Evolutionary conservation across 1,284 basidiomycete species (phyloP).

Genomic region (Moesziomyces sp.): DNA sequence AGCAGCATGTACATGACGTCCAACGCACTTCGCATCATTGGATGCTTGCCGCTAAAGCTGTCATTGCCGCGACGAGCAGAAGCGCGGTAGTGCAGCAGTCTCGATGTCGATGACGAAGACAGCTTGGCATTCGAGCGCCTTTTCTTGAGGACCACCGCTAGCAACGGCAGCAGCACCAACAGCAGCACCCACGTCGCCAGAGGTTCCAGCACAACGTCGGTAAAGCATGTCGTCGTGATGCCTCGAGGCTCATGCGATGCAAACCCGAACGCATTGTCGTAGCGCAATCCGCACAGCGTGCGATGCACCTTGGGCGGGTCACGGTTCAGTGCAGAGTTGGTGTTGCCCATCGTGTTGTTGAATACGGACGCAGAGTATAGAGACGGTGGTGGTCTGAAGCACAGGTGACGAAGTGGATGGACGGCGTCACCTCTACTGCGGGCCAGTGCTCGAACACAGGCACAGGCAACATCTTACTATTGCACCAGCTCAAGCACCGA

Average conservation of each 20-base stretch:
- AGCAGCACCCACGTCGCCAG: constrained; percentile 50
- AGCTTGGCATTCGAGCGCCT: constrained; percentile 3
- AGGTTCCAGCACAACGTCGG: constrained; percentile 53
- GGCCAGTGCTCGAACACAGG: neutral
- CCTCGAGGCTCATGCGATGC: constrained; percentile 18
- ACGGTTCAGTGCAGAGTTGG: constrained; percentile 13
- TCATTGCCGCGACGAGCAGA: constrained; percentile 8
- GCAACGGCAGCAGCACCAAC: constrained; percentile 28
- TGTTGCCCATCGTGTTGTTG: constrained; percentile 9
- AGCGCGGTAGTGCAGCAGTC: constrained; percentile 28
- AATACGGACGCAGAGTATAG: no score
- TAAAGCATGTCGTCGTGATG: constrained; percentile 51
- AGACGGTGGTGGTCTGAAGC: neutral
- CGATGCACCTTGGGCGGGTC: constrained; percentile 39
- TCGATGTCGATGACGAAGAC: constrained; percentile 10
- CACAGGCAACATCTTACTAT: neutral
- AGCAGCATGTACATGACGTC: constrained; percentile 46
- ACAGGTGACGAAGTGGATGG: constrained; percentile 1
- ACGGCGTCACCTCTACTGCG: neutral
- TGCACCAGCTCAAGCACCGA: no score
- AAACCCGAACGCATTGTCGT: constrained; percentile 36
- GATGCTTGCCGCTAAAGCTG: constrained; percentile 16
- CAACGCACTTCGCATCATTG: constrained; percentile 12
- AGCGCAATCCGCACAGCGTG: constrained; percentile 24
- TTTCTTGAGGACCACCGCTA: constrained; percentile 10